Evolutionary conservation across 345 rosid genomes (phyloP).

Genomic region (Salix suchowensis): DNA sequence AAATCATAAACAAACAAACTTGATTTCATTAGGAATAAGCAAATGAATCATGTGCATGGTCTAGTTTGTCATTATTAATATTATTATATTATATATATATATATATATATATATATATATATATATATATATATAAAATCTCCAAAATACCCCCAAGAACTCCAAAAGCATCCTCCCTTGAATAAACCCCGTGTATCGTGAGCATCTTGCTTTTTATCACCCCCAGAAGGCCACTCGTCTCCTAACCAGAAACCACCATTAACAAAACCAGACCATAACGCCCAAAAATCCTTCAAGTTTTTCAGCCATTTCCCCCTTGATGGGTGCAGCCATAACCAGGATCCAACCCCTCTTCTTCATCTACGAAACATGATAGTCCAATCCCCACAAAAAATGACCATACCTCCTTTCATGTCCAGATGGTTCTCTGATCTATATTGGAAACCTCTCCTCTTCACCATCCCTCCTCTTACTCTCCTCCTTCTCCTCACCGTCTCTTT

Average conservation of each 20-base stretch:
- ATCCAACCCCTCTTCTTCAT: neutral
- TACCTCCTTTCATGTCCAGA: neutral
- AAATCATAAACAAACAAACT: neutral
- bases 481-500: conserved; percentile 8
- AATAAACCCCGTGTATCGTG: neutral
- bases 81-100: too few relatives aligned
- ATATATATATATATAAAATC: too few relatives aligned
- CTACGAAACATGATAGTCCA: neutral
- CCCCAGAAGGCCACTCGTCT: neutral
- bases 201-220: neutral
- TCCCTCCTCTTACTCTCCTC: conserved; percentile 11
- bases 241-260: neutral
- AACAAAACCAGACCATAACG: neutral
- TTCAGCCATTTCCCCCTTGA: neutral
- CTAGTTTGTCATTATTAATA: neutral
- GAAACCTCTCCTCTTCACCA: conserved; percentile 11
- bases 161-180: neutral
- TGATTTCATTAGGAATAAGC: neutral
- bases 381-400: neutral
- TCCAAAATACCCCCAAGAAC: too few relatives aligned
- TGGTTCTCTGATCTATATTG: conserved; percentile 12
- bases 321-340: neutral
- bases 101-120: too few relatives aligned
- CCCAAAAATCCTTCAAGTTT: neutral
- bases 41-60: neutral